A percentile compares a stretch with the other conserved stretches of the same genome.
Evolutionary conservation across 345 rosid genomes (phyloP).

Genomic region (Brassica incana): DNA sequence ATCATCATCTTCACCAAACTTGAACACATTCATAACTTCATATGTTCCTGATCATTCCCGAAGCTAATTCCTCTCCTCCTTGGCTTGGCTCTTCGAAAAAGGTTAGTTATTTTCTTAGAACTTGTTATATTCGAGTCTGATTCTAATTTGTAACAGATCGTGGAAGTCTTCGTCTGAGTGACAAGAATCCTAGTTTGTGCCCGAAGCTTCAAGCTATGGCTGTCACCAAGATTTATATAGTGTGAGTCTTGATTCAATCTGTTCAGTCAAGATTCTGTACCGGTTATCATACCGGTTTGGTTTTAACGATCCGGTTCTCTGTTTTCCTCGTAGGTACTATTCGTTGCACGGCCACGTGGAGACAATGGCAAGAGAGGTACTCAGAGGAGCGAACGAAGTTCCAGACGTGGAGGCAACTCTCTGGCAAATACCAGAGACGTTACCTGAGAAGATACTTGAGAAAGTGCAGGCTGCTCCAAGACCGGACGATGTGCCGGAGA

Average conservation of each 20-base stretch:
- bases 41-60: conserved; percentile 2
- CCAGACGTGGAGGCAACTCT: conserved; percentile 86
- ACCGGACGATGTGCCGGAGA: conserved; percentile 73
- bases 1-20: conserved; percentile 22
- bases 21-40: not conserved
- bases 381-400: conserved; percentile 71
- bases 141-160: not conserved
- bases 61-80: conserved; percentile 11
- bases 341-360: conserved; percentile 85
- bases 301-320: not conserved
- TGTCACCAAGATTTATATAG: conserved; percentile 59
- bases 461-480: conserved; percentile 78
- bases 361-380: conserved; percentile 85
- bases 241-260: conserved; percentile 43
- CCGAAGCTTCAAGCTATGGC: conserved; percentile 45
- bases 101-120: conserved; percentile 11
- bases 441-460: conserved; percentile 57
- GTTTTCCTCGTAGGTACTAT: conserved; percentile 53
- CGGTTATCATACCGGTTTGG: conserved; percentile 10
- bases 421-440: conserved; percentile 93
- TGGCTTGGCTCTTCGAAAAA: not conserved
- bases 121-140: not conserved
- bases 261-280: not conserved
- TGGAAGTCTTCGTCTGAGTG: conserved; percentile 3
- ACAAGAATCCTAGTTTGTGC: conserved; percentile 1